Evolutionary conservation across 2,329 filamentous ascomycete genomes (phyloP).

Genomic region (Cordyceps fumosorosea): DNA sequence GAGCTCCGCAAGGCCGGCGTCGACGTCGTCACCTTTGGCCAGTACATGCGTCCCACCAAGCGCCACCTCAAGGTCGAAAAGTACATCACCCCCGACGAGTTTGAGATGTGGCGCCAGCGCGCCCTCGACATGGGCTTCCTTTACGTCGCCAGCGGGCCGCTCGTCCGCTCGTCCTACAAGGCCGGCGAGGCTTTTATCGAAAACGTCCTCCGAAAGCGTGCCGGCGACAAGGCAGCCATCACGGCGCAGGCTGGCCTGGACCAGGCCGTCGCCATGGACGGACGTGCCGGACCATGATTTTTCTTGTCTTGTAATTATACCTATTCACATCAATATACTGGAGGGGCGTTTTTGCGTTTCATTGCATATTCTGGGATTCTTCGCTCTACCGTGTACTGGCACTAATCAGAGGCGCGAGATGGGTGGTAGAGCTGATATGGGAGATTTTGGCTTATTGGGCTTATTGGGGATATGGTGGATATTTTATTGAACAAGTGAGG

Average conservation of each 20-base stretch:
- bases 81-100: slow-evolving; percentile 85
- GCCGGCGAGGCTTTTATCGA: slow-evolving; percentile 98
- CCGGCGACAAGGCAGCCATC: slow-evolving; percentile 34
- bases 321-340: slow-evolving; percentile 3
- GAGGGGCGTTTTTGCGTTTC: background rate
- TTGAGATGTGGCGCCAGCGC: slow-evolving; percentile 84
- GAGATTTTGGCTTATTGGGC: background rate
- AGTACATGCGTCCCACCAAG: slow-evolving; percentile 99
- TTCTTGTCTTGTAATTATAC: background rate
- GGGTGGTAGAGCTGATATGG: too few relatives aligned
- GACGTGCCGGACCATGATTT: slow-evolving; percentile 13
- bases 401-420: too few relatives aligned
- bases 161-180: slow-evolving; percentile 95
- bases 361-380: background rate
- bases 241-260: slow-evolving; percentile 27
- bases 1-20: slow-evolving; percentile 76
- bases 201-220: slow-evolving; percentile 87
- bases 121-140: slow-evolving; percentile 94
- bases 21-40: slow-evolving; percentile 97
- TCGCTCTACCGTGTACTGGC: background rate
- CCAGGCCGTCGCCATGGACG: slow-evolving; percentile 35
- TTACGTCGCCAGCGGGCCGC: slow-evolving; percentile 88
- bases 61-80: slow-evolving; percentile 94
- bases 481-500: background rate
- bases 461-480: background rate